Evolutionary conservation across 345 rosid genomes (phyloP), one percentile per base, ranked within the genome.

Genomic region (Moricandia moricandioides): DNA sequence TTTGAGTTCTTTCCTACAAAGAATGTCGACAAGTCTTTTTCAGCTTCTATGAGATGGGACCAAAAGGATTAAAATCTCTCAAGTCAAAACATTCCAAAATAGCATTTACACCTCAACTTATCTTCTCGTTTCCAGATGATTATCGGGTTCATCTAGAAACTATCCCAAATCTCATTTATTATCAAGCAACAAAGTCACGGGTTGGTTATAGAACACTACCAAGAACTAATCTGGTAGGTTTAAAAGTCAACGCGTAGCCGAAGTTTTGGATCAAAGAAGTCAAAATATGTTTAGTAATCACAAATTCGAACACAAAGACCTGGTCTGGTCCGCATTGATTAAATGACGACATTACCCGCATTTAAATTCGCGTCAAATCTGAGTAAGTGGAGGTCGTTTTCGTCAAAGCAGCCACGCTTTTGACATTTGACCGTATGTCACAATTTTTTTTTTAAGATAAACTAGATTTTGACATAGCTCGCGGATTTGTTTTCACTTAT

Each of bases 201-300:
- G 51, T 74, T 31, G 27, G 66, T 67, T 31, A 47, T 2, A 31
- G 12, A 56, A 65, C 76, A 62, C 52, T 49, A 21, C 13, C 49
- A 8, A 31, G 0, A 43, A 71, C 5, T 45, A 35, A 40, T 5
- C 18, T 58, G 2, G 34, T 65, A 65, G 66, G 71, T 39, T 52
- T 43, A 31, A 56, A 24, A 75, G 80, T 77, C 80, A 77, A 70
- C 76, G 62, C 76, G 72, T 35, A 45, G 54, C 34, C 74, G 49
- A 52, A 76, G 12, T 5, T 13, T 11, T 62, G 8, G 65, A 65
- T 77, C 16, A 64, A 21, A 3, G 0, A 33, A 34, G 80, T 77
- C 76, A 56, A 26, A 16, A 68, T 56, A 51, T 69, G 51, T 54
- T 62, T 70, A 21, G 24, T 21, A 21, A 21, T 21, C 24, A 1